A percentile compares a stretch with the other conserved stretches of the same genome.
These are phyloP conservation scores for Candida michaelii DNA, from an alignment of 805 yeast species.

Conservation along the genomic window DNA sequence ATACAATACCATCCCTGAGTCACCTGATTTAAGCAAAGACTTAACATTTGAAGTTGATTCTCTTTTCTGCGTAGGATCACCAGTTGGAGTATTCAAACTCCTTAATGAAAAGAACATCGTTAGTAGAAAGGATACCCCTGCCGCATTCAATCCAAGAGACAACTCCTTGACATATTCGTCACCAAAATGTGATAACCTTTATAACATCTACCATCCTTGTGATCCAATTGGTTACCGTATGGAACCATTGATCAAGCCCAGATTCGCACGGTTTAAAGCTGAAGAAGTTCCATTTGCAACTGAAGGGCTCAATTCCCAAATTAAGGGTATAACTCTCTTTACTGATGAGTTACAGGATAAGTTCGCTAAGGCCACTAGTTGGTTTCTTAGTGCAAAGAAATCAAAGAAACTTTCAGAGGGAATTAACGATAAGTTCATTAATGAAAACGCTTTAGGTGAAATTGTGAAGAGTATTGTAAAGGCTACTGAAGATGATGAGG, in stretches of 20 bases:
- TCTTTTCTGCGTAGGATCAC: conserved; percentile 84
- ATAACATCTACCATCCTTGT: conserved; percentile 84
- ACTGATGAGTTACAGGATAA: conserved; percentile 39
- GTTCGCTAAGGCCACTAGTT: conserved; percentile 34
- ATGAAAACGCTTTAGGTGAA: conserved; percentile 43
- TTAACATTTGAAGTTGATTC: conserved; percentile 73
- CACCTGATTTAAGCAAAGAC: conserved; percentile 33
- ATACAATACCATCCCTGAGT: conserved; percentile 27
- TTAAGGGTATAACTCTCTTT: conserved; percentile 40
- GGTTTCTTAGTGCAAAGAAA: conserved; percentile 26
- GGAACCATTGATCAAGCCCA: conserved; percentile 72
- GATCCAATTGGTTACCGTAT: conserved; percentile 90
- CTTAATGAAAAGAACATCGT: conserved; percentile 63
- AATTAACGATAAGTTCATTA: conserved; percentile 16
- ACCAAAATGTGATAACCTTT: conserved; percentile 66
- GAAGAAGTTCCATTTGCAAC: conserved; percentile 56
- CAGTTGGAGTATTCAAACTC: conserved; percentile 81
- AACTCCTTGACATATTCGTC: conserved; percentile 24
- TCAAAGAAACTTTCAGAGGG: conserved; percentile 12
- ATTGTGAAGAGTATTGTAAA: conserved; percentile 30
- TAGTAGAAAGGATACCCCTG: conserved; percentile 30
- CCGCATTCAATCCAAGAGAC: conserved; percentile 23
- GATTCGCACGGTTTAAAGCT: conserved; percentile 52
- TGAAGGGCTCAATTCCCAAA: conserved; percentile 51
- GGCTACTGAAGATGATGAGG: conserved; percentile 17